A percentile compares a stretch with the other conserved stretches of the same genome.
Conservation (phyloP, 192 early-diverging fungal species). For the Gamsiella multidivaricata region DNA sequence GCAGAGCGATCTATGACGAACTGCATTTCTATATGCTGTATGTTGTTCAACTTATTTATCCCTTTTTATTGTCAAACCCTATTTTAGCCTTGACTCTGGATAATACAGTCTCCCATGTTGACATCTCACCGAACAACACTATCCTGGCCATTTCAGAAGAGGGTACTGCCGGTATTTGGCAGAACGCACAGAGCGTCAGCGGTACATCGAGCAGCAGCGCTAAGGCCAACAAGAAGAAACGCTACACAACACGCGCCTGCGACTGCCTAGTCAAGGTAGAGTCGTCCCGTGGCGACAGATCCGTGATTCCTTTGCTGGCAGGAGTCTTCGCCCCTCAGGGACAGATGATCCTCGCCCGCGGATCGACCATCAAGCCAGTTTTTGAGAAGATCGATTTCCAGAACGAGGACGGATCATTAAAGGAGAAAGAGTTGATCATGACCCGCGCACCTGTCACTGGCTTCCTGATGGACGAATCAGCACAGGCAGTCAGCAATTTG, state of each 20-base stretch:
- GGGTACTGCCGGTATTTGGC: constrained; percentile 63
- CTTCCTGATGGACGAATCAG: constrained; percentile 59
- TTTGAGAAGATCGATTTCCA: constrained; percentile 65
- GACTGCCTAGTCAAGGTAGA: constrained; percentile 60
- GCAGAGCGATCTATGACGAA: too few species aligned
- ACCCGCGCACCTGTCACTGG: constrained; percentile 49
- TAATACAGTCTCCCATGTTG: constrained; percentile 58
- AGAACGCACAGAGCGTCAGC: constrained; percentile 53
- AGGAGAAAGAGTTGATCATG: constrained; percentile 46
- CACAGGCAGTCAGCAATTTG: constrained; percentile 59
- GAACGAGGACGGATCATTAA: constrained; percentile 46
- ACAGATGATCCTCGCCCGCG: constrained; percentile 60
- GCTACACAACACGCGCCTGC: constrained; percentile 56
- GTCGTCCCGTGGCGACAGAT: constrained; percentile 40
- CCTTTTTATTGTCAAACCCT: too few species aligned
- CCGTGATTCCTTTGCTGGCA: constrained; percentile 58
- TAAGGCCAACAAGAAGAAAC: constrained; percentile 59
- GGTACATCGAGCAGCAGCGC: constrained; percentile 35
- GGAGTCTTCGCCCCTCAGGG: constrained; percentile 57
- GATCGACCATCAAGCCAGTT: constrained; percentile 62
- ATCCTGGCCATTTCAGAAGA: constrained; percentile 66
- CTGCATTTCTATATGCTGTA: background rate
- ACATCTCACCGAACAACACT: constrained; percentile 56
- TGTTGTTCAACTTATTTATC: too few species aligned
- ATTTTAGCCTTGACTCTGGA: constrained; percentile 63